Evolutionary conservation across 495 filamentous ascomycete genomes (phyloP).

Genomic region (Podospora pseudocomata): DNA sequence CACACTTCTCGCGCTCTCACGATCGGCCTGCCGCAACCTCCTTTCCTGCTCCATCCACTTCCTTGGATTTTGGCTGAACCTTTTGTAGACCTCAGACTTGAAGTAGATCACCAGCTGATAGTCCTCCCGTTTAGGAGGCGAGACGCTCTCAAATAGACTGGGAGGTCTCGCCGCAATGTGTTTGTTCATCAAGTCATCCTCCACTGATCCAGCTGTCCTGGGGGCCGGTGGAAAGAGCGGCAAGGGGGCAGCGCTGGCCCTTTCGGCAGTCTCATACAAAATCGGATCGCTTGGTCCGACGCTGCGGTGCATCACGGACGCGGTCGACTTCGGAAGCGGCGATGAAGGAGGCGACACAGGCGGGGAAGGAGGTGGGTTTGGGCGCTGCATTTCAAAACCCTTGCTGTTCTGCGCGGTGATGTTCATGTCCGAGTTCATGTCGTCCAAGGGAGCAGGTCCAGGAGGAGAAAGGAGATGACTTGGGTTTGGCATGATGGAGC

Average conservation of each 20-base stretch:
- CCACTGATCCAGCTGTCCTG: constrained; percentile 33
- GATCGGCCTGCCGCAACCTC: constrained; percentile 52
- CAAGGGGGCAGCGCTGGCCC: constrained; percentile 46
- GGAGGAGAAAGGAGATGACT: constrained; percentile 74
- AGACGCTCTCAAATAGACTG: constrained; percentile 50
- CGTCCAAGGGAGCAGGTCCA: constrained; percentile 55
- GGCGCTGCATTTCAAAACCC: constrained; percentile 26
- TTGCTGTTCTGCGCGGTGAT: constrained; percentile 21
- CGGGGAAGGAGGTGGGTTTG: constrained; percentile 56
- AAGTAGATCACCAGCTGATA: constrained; percentile 66
- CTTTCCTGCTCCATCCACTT: constrained; percentile 63
- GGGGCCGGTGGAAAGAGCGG: constrained; percentile 52
- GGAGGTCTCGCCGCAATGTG: constrained; percentile 64
- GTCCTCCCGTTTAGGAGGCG: constrained; percentile 65
- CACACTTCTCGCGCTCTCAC: constrained; percentile 24
- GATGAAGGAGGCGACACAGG: constrained; percentile 63
- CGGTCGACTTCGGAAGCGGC: constrained; percentile 17
- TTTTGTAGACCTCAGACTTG: constrained; percentile 58
- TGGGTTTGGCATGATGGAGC: constrained; percentile 24
- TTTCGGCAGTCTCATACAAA: constrained; percentile 30
- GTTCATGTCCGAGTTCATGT: constrained; percentile 46
- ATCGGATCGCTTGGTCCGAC: constrained; percentile 54
- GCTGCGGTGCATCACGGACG: constrained; percentile 44
- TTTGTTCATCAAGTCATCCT: constrained; percentile 49
- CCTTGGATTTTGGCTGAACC: constrained; percentile 55